Percentiles rank a stretch among this genome's conserved stretches.
Conservation (phyloP, 495 filamentous ascomycete genomes). For the Pseudoneurospora amorphoporcata region DNA sequence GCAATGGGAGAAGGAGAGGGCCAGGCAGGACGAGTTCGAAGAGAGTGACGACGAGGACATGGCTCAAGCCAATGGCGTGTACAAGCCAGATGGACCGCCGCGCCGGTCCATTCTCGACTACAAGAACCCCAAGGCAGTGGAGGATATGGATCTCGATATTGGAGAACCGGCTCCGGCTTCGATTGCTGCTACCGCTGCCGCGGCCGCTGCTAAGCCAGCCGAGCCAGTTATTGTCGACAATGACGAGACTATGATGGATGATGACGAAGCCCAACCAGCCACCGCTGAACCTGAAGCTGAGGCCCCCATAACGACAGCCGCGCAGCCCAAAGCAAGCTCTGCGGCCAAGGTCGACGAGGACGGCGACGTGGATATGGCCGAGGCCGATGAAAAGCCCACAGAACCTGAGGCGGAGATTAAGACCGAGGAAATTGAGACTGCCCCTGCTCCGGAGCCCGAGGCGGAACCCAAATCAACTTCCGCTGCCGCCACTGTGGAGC, state of each 20-base stretch:
- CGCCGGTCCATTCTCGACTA: constrained; percentile 61
- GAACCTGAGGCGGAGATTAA: constrained; percentile 18
- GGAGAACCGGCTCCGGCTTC: constrained; percentile 48
- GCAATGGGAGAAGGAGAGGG: constrained; percentile 68
- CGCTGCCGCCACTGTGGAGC: constrained; percentile 1
- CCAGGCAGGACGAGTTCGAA: constrained; percentile 68
- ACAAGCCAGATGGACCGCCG: constrained; percentile 48
- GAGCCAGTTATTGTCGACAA: constrained; percentile 36
- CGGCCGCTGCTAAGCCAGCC: constrained; percentile 39
- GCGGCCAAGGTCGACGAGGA: constrained; percentile 18
- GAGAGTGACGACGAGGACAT: constrained; percentile 84
- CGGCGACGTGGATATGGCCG: constrained; percentile 29
- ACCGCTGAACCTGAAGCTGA: constrained; percentile 2
- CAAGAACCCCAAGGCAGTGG: constrained; percentile 57
- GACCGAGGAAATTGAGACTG: constrained; percentile 21
- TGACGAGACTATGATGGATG: constrained; percentile 55
- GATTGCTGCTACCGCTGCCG: constrained; percentile 34
- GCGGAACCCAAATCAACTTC: constrained; percentile 4
- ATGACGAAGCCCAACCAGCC: constrained; percentile 26
- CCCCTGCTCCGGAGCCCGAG: constrained; percentile 1
- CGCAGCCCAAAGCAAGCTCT: not conserved
- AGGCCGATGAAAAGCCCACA: constrained; percentile 9
- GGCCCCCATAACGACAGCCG: constrained; percentile 1
- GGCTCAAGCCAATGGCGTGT: constrained; percentile 61
- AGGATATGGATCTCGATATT: constrained; percentile 48